Evolutionary conservation across 345 rosid genomes (phyloP), one percentile per base, ranked within the genome.

Genomic region (Syzygium aqueum): DNA sequence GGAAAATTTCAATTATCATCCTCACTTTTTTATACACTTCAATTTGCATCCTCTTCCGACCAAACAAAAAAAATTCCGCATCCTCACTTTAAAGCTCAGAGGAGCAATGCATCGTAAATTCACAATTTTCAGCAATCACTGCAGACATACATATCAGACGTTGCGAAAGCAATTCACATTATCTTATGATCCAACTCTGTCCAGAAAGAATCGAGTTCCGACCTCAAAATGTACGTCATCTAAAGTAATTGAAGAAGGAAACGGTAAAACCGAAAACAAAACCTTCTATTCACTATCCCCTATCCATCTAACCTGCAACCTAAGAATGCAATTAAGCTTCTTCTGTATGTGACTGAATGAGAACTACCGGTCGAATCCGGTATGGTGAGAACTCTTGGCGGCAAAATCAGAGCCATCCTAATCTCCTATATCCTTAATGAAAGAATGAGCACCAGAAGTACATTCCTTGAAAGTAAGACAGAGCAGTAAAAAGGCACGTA

Each of bases 391-490:
- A 27, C 82, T 37, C 82, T 73, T 37, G 82, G 49, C 27, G 13
- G 82, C 49, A 73, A 73, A 73, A 73, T 37, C 82, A 37, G 27
- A 73, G 82, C 82, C 82, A 73, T 73, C 82, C 82, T 73, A 73
- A 73, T 37, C 82, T 73, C 49, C 89, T 84, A 87, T 28, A 51
- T 30, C 73, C 61, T 82, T 65, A 84, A n/a, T 84, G 82, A 84
- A 87, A 65, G 84, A 87, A 84, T 23, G 86, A 67, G 65, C 27
- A 63, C 82, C 43, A 84, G 57, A 87, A 54, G 83, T 73, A 49
- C 85, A 86, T 77, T 57, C 51, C 85, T 86, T 54, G 61, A 21
- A 52, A 86, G 57, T 52, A 86, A 86, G 54, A 65, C 28, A 25
- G 77, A 33, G 49, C 82, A 73, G 82, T 19, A 37, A 73, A 73